These are phyloP conservation scores for Artemisia tridentata DNA, from an alignment of 129 eudicot species.

Conservation along the genomic window DNA sequence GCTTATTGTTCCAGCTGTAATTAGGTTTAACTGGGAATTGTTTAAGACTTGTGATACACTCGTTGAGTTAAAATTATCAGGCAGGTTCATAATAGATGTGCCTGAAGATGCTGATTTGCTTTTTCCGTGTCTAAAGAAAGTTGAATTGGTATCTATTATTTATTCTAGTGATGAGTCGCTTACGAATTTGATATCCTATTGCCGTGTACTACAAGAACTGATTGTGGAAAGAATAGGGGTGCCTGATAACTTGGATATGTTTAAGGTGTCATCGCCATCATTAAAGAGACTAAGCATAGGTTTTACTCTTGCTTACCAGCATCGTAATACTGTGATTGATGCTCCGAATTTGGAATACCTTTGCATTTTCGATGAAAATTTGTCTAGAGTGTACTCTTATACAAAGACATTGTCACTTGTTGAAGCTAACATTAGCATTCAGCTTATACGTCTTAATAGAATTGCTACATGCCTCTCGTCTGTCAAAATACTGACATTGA, in stretches of 20 bases:
- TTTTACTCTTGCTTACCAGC: no score
- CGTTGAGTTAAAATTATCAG: constrained; percentile 24
- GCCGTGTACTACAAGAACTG: constrained; percentile 13
- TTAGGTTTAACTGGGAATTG: constrained; percentile 22
- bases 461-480: constrained; percentile 1
- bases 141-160: constrained; percentile 16
- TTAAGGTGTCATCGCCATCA: no score
- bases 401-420: constrained; percentile 12
- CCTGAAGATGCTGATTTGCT: not conserved
- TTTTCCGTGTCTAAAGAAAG: constrained; percentile 26
- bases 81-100: constrained; percentile 19
- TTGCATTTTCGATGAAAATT: constrained; percentile 6
- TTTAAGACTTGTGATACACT: constrained; percentile 9
- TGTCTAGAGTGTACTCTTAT: not conserved
- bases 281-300: not conserved
- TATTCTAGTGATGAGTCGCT: constrained; percentile 5
- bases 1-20: constrained; percentile 16
- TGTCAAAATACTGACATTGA: constrained; percentile 15
- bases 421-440: constrained; percentile 6
- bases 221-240: no score
- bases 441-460: no score
- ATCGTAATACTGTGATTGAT: not conserved
- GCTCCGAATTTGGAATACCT: constrained; percentile 26
- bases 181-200: constrained; percentile 19
- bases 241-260: no score